Percentiles rank a stretch among this genome's conserved stretches.
Conservation (phyloP, 2,329 filamentous ascomycete genomes). For the Ophiosphaerella korrae region DNA sequence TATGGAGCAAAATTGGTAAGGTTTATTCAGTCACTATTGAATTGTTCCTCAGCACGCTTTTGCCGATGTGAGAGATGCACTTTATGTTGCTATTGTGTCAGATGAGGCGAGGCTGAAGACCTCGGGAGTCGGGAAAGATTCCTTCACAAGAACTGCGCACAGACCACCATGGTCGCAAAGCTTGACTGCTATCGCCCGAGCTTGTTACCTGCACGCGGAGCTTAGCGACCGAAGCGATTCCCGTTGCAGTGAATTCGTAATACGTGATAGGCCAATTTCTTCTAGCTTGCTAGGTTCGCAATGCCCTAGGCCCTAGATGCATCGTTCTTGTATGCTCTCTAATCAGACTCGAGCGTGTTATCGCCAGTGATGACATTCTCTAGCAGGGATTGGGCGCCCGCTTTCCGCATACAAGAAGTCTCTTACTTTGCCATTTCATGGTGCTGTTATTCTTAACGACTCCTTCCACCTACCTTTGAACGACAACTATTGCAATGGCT, state of each 20-base stretch:
- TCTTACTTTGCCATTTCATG: neutral
- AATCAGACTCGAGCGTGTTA: constrained; percentile 3
- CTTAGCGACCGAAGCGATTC: neutral
- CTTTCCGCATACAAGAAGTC: constrained; percentile 4
- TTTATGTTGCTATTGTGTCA: too few species aligned
- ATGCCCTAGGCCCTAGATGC: constrained; percentile 3
- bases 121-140: neutral
- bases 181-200: constrained; percentile 2
- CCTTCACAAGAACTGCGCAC: neutral
- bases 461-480: neutral
- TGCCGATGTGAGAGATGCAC: too few species aligned
- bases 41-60: too few species aligned
- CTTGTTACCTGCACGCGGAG: neutral
- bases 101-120: too few species aligned
- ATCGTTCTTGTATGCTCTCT: constrained; percentile 1
- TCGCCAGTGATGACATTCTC: constrained; percentile 14
- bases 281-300: neutral
- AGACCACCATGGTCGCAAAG: constrained; percentile 1
- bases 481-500: constrained; percentile 13
- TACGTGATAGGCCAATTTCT: neutral
- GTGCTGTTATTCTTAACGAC: neutral
- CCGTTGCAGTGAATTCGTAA: neutral
- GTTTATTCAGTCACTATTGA: too few species aligned
- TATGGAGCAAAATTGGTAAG: too few species aligned
- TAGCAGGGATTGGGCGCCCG: constrained; percentile 9